Evolutionary conservation across 2,329 filamentous ascomycete genomes (phyloP).

Genomic region (Alternaria triticimaculans): DNA sequence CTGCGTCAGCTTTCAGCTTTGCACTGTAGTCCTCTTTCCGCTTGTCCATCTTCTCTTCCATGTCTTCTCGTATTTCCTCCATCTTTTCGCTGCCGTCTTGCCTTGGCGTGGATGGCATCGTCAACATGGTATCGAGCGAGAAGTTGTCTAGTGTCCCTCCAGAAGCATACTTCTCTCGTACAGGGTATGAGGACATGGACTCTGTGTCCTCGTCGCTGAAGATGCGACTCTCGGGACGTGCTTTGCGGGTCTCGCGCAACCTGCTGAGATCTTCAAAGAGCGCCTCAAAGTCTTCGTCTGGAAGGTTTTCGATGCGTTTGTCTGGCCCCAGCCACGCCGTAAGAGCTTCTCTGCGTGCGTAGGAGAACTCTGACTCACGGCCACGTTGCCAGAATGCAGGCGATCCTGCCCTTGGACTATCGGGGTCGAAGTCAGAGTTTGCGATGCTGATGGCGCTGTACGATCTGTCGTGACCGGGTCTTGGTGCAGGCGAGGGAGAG

Average conservation of each 20-base stretch:
- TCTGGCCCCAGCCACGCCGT: constrained; percentile 87
- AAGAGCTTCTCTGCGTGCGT: constrained; percentile 91
- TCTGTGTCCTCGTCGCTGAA: constrained; percentile 79
- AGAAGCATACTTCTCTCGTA: constrained; percentile 94
- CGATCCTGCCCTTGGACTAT: constrained; percentile 78
- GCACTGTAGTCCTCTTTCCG: constrained; percentile 84
- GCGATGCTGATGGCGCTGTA: constrained; percentile 71
- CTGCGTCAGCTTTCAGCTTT: constrained; percentile 76
- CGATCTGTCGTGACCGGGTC: constrained; percentile 76
- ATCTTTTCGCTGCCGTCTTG: constrained; percentile 80
- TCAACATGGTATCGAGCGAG: constrained; percentile 90
- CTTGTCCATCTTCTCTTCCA: constrained; percentile 81
- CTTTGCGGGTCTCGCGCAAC: constrained; percentile 82
- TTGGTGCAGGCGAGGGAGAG: constrained; percentile 67
- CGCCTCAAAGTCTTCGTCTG: constrained; percentile 91
- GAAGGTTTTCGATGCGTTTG: constrained; percentile 87
- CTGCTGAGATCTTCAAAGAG: constrained; percentile 94
- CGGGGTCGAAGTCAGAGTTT: constrained; percentile 75
- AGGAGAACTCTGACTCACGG: constrained; percentile 91
- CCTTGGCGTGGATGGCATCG: constrained; percentile 90
- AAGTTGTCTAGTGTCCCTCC: constrained; percentile 95
- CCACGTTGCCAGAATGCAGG: constrained; percentile 72
- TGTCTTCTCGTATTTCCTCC: constrained; percentile 76
- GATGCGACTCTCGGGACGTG: constrained; percentile 62
- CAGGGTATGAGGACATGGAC: constrained; percentile 83